Conservation (phyloP, 352 stramenopile species). For the Globisporangium lucens region DNA sequence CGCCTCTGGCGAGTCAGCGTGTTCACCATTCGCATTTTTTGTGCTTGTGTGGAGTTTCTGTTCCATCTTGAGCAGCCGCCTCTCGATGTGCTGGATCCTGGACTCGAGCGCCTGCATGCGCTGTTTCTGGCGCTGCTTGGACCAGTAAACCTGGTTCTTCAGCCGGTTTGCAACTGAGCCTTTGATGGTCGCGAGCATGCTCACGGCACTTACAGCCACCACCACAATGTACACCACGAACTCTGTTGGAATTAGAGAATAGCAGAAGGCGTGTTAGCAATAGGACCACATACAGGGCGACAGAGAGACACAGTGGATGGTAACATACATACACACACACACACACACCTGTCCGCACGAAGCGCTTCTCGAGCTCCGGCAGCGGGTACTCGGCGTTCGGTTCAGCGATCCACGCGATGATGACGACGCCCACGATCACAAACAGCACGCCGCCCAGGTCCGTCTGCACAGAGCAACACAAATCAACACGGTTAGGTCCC, state of each 20-base stretch:
- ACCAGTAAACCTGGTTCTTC: slow-evolving; percentile 85
- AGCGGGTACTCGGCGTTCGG: slow-evolving; percentile 85
- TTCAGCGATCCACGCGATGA: slow-evolving; percentile 85
- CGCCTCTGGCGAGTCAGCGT: not conserved
- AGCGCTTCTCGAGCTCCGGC: slow-evolving; percentile 78
- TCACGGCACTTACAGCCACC: slow-evolving; percentile 68
- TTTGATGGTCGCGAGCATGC: slow-evolving; percentile 88
- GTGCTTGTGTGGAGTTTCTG: slow-evolving; percentile 39
- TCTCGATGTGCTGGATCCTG: slow-evolving; percentile 65
- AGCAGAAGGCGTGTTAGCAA: not conserved
- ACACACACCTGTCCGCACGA: slow-evolving; percentile 56
- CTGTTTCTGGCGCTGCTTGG: slow-evolving; percentile 76
- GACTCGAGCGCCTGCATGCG: slow-evolving; percentile 75
- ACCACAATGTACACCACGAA: slow-evolving; percentile 81
- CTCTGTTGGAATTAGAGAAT: slow-evolving; percentile 18
- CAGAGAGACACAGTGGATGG: not conserved
- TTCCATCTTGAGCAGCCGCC: slow-evolving; percentile 66
- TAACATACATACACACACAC: not conserved
- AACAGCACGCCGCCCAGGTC: slow-evolving; percentile 83
- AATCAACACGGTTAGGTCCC: not conserved
- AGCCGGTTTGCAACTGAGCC: slow-evolving; percentile 78
- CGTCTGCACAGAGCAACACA: slow-evolving; percentile 30
- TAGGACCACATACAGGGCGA: not conserved
- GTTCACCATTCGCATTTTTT: slow-evolving; percentile 1
- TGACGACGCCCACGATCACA: slow-evolving; percentile 84